Evolutionary conservation across 805 yeast species (phyloP), one percentile per base, ranked within the genome.

Genomic region (Candida andamanensis): DNA sequence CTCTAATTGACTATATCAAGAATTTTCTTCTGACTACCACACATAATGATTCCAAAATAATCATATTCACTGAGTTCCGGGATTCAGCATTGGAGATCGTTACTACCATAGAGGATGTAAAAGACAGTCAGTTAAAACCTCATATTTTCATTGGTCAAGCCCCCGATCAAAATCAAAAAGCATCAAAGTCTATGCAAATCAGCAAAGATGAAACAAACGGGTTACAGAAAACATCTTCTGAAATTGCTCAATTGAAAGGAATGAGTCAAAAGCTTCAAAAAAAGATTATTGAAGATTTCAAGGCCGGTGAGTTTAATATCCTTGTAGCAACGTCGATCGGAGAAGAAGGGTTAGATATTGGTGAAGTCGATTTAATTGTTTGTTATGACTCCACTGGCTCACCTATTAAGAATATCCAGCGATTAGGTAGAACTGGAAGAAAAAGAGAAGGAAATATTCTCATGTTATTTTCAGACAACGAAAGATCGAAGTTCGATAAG

Each of bases 361-460:
- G 98, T 19, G 97, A 94, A 53, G 99, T 92, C 32, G 98, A 92
- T 56, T 54, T 92, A 46, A 90, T 92, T 44, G 70, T 92, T 6
- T 89, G 96, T 51, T 92, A 78, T 57, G 98, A 92, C 49, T 85
- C 95, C 0, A 87, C 97, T 0, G 71, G 87, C 17, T 85, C 95
- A 27, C 97, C 97, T 0, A 90, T 92, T 36, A 85, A 94, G 37
- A 87, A 84, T 45, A 73, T 92, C 24, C 99, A 92, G 54, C 65
- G 99, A 46, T 86, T 92, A 94, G 99, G 99, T 17, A 76, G 99
- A 60, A 92, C 99, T 0, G 99, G 98, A 13, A 79, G 99, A 59
- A 85, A 86, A 50, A 66, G 96, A 45, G 86, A 84, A 45, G 99
- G 99, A 24, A 74, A 72, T 37, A 84, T 92, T 2, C 60, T 85